phyloP scores from a whole-genome alignment of 2,329 filamentous ascomycete genomes.

The Exophiala sp. region DNA sequence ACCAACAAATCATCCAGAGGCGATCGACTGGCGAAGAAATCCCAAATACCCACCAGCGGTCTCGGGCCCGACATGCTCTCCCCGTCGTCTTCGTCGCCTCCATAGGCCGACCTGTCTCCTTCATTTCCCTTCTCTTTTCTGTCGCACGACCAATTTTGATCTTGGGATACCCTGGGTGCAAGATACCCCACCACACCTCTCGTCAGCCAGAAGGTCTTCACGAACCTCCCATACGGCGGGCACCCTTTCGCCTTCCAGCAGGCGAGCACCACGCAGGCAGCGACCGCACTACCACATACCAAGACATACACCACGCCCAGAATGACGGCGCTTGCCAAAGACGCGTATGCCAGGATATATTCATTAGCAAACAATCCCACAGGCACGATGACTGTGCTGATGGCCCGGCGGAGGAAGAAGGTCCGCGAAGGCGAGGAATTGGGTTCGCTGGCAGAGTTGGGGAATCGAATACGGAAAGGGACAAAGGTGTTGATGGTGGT shows the following conservation, averaged over 20 bases:
- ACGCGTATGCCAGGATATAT: not conserved
- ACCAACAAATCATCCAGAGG: slow-evolving; percentile 11
- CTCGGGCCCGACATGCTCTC: not conserved
- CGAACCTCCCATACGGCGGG: not conserved
- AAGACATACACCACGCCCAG: too few relatives aligned
- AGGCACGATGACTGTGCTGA: slow-evolving; percentile 5
- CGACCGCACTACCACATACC: too few relatives aligned
- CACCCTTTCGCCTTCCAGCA: not conserved
- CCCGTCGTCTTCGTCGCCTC: not conserved
- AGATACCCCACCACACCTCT: not conserved
- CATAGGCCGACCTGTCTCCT: too few relatives aligned
- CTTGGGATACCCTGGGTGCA: not conserved
- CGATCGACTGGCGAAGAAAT: slow-evolving; percentile 6
- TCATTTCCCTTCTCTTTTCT: too few relatives aligned
- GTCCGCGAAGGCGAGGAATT: slow-evolving; percentile 11
- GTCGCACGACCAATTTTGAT: too few relatives aligned
- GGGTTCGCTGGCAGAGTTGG: not conserved
- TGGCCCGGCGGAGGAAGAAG: slow-evolving; percentile 4
- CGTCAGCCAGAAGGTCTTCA: not conserved
- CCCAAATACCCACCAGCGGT: not conserved
- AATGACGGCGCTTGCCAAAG: not conserved
- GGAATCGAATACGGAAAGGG: not conserved
- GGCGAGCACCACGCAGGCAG: not conserved
- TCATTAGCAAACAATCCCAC: not conserved
- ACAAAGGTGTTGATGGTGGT: not conserved